phyloP scores from a whole-genome alignment of 208 protist genomes.

The Leishmania amazonensis region DNA sequence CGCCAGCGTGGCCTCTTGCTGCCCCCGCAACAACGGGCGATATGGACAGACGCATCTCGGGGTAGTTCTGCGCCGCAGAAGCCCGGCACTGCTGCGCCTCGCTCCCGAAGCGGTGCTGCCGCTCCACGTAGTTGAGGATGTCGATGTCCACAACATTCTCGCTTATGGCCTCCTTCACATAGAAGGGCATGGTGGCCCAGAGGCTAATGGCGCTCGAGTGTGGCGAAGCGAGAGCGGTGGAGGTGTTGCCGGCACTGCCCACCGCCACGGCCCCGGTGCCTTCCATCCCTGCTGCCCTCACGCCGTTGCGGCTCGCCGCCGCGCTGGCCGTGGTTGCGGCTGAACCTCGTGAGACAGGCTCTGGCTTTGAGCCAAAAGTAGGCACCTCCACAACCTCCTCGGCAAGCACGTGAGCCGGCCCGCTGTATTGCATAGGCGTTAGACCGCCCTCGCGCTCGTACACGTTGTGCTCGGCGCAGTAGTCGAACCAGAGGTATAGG shows the following conservation, averaged over 20 bases:
- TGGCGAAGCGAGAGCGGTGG: background rate
- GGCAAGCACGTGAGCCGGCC: conserved; percentile 8
- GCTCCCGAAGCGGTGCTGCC: conserved; percentile 34
- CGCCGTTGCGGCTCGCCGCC: background rate
- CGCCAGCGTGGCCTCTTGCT: background rate
- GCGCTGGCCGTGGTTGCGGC: background rate
- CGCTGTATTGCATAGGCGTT: conserved; percentile 29
- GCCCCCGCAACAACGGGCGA: background rate
- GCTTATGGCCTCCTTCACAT: conserved; percentile 41
- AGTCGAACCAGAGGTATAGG: conserved; percentile 50
- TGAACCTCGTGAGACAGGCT: background rate
- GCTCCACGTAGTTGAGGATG: conserved; percentile 64
- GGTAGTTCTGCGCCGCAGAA: background rate
- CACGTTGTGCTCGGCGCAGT: conserved; percentile 31
- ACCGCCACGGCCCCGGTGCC: background rate
- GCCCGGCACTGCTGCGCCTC: conserved; percentile 29
- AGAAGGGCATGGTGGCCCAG: conserved; percentile 27
- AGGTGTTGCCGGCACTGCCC: background rate
- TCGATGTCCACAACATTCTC: conserved; percentile 46
- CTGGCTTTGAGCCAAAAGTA: background rate
- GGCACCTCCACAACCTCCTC: conserved; percentile 26
- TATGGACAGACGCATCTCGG: conserved; percentile 10
- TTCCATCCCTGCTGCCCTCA: background rate
- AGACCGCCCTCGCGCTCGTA: conserved; percentile 45
- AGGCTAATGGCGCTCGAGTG: background rate